phyloP scores from a whole-genome alignment of 345 rosid species.

The Raphanus sativus region DNA sequence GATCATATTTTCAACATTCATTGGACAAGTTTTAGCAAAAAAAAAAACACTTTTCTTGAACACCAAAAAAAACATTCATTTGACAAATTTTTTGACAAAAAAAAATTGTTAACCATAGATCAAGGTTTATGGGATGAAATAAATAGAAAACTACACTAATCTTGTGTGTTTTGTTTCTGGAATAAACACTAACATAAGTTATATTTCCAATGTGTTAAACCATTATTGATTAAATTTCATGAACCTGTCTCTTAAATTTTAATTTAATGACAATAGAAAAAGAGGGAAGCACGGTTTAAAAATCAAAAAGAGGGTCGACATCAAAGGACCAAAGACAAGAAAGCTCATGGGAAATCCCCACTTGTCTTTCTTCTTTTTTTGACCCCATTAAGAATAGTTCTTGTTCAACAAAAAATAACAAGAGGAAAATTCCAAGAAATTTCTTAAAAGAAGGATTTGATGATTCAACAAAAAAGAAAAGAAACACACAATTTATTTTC shows the following conservation, averaged over 20 bases:
- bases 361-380: conserved; percentile 27
- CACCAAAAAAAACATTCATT: too few relatives aligned
- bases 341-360: conserved; percentile 39
- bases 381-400: conserved; percentile 23
- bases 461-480: neutral
- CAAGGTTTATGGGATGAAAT: neutral
- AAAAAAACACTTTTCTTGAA: too few relatives aligned
- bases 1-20: conserved; percentile 2
- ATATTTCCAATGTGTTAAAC: neutral
- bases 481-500: conserved; percentile 2
- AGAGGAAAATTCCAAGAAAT: conserved; percentile 24
- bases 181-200: neutral
- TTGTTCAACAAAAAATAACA: conserved; percentile 7
- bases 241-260: neutral
- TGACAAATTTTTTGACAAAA: neutral
- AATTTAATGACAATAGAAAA: neutral
- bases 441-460: conserved; percentile 29
- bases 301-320: conserved; percentile 31
- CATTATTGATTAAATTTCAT: neutral
- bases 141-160: neutral
- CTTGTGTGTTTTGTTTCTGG: neutral
- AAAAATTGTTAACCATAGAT: neutral
- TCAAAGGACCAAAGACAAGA: conserved; percentile 32
- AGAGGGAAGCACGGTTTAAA: conserved; percentile 18
- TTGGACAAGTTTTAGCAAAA: too few relatives aligned